phyloP scores from a whole-genome alignment of 2,329 filamentous ascomycete genomes.

The Basipetospora chlamydospora region DNA sequence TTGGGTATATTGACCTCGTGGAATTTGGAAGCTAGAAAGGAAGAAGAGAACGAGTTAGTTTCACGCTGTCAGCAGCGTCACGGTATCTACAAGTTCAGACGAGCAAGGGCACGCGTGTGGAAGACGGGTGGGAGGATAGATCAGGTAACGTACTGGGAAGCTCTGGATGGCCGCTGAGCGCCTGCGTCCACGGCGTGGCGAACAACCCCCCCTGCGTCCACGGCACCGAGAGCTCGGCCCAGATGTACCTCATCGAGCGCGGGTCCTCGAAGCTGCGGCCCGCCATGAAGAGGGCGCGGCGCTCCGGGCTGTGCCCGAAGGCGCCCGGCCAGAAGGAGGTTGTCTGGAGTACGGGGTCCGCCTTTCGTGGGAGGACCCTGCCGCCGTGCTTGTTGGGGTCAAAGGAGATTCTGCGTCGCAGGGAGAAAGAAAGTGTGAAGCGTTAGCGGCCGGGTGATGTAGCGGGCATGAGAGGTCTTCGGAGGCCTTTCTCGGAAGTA shows the following conservation, averaged over 20 bases:
- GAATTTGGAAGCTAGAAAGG: too few relatives aligned
- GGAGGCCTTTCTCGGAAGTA: too few relatives aligned
- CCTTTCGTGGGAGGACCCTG: neutral
- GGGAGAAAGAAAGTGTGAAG: too few relatives aligned
- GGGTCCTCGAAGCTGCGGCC: too few relatives aligned
- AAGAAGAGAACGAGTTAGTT: too few relatives aligned
- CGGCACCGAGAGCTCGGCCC: too few relatives aligned
- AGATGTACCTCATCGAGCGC: too few relatives aligned
- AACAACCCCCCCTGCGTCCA: too few relatives aligned
- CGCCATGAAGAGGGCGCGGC: constrained; percentile 28
- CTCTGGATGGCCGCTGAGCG: too few relatives aligned
- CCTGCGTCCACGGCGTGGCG: too few relatives aligned
- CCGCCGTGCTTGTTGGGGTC: neutral
- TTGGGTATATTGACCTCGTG: too few relatives aligned
- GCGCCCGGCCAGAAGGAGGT: constrained; percentile 19
- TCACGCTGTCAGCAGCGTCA: neutral
- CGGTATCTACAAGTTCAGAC: neutral
- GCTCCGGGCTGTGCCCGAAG: constrained; percentile 30
- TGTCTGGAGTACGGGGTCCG: neutral
- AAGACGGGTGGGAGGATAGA: neutral
- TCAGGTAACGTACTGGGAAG: neutral
- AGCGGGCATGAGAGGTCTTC: too few relatives aligned
- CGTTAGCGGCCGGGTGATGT: neutral
- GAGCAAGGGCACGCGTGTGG: neutral
- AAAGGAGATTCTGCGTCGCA: neutral